Evolutionary conservation across 306 rosid species (phyloP).

Genomic region (Quercus mongolica): DNA sequence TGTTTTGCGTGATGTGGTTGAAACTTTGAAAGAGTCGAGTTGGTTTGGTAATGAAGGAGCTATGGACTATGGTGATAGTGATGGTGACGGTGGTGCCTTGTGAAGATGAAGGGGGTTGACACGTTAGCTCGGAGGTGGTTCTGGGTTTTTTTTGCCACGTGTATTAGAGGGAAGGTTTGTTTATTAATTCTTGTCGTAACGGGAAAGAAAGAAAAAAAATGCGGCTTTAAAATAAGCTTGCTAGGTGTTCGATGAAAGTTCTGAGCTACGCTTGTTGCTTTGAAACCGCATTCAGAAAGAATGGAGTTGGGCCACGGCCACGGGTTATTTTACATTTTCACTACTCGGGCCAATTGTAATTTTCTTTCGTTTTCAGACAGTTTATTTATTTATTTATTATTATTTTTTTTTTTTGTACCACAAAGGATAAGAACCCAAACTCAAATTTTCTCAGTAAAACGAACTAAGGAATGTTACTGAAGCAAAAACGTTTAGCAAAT

Average conservation of each 20-base stretch:
- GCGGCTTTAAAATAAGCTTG: background rate
- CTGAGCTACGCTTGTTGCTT: background rate
- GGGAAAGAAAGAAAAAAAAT: no score
- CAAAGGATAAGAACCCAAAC: no score
- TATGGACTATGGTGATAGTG: background rate
- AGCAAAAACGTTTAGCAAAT: no score
- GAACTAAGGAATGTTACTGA: no score
- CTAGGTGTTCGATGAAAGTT: constrained; percentile 44
- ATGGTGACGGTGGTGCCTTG: constrained; percentile 8
- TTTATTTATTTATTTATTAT: no score
- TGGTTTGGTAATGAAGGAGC: constrained; percentile 10
- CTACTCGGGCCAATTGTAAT: no score
- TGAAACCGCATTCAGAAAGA: background rate
- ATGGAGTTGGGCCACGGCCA: background rate
- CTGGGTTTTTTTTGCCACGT: constrained; percentile 22
- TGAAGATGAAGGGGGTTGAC: constrained; percentile 14
- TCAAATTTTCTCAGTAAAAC: no score
- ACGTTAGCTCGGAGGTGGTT: constrained; percentile 23
- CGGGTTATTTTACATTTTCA: background rate
- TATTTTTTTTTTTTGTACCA: no score
- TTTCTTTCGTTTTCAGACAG: no score
- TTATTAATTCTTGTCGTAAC: background rate
- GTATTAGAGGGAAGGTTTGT: background rate
- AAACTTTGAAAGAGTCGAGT: background rate
- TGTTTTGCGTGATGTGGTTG: background rate